Base-by-base conservation (phyloP, 192 early-diverging fungal species). In the Rhizophagus clarus region DNA sequence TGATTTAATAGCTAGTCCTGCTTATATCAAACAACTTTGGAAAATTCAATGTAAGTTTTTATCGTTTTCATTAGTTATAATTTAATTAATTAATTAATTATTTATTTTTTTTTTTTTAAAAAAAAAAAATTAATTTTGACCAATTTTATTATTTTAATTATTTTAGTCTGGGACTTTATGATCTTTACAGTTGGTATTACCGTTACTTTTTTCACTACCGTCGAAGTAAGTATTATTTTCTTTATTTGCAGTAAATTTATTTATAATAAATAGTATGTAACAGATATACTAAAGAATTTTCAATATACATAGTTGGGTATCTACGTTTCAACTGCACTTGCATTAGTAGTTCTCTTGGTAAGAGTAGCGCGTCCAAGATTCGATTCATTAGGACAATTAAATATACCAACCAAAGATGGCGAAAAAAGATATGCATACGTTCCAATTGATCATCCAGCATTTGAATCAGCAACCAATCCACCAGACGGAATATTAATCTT, bases 401-500 rank as follows among this genome's bases (percentile, higher is more conserved):
- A 68, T 12, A 22, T 86, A 6, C n/a, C 12, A 8, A 79, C 82
- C 64, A 37, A 81, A n/a, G 69, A 81, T 26, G 72, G 73, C 9
- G 74, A 73, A 31, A 14, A 14, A 26, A 75, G 71, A n/a, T 42
- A 82, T 72, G 85, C 80, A 28, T 85, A 79, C 61, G 86, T 80
- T 61, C 77, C 75, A 26, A 67, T 61, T 51, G 74, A 20, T 72
- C 80, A 4, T 74, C 64, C 14, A 63, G 82, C 29, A 45, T 63
- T 49, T 3, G 26, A 5, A 69, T 45, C 31, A 61, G 77, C 4
- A 61, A 40, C 0, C 56, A 73, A 32, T 66, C 82, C 79, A 77
- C 92, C 90, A 49, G 86, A 87, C 47, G 93, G 93, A 28, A 84
- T 95, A 68, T 74, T 95, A 62, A 89, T 95, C n/a, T 91, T 97